phyloP scores from a whole-genome alignment of 106 monocot genomes.

The Apostasia shenzhenica region DNA sequence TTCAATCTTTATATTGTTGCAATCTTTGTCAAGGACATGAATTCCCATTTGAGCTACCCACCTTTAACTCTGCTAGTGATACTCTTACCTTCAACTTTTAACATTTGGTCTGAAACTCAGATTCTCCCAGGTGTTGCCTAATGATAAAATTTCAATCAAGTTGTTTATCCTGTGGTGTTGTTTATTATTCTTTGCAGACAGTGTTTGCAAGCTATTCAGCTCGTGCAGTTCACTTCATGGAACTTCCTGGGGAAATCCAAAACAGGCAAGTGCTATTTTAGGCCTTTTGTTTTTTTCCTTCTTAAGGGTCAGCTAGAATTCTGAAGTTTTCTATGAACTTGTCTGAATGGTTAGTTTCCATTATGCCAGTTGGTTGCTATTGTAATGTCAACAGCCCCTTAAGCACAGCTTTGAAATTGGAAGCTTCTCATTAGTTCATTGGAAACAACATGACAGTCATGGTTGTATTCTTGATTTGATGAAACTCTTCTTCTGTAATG shows the following conservation, averaged over 20 bases:
- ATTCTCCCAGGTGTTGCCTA: neutral
- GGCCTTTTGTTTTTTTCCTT: neutral
- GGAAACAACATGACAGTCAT: no score
- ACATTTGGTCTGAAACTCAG: neutral
- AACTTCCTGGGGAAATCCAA: conserved; percentile 98
- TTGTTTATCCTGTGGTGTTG: neutral
- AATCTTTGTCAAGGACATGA: no score
- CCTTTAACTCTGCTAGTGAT: neutral
- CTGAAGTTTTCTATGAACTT: neutral
- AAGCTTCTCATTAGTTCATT: no score
- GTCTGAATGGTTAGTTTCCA: neutral
- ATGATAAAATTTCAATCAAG: neutral
- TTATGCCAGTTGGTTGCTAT: no score
- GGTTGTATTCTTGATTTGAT: no score
- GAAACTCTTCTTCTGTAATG: no score
- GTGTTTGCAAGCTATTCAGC: conserved; percentile 81
- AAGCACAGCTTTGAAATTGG: no score
- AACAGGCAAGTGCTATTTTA: conserved; percentile 54
- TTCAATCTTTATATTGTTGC: no score
- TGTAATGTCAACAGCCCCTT: no score
- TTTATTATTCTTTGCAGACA: conserved; percentile 42
- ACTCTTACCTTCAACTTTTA: no score
- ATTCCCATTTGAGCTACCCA: neutral
- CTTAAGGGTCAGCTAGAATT: neutral
- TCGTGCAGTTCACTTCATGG: conserved; percentile 93